Base-by-base conservation (phyloP, 2,329 filamentous ascomycete species). In the Gaeumannomyces tritici region DNA sequence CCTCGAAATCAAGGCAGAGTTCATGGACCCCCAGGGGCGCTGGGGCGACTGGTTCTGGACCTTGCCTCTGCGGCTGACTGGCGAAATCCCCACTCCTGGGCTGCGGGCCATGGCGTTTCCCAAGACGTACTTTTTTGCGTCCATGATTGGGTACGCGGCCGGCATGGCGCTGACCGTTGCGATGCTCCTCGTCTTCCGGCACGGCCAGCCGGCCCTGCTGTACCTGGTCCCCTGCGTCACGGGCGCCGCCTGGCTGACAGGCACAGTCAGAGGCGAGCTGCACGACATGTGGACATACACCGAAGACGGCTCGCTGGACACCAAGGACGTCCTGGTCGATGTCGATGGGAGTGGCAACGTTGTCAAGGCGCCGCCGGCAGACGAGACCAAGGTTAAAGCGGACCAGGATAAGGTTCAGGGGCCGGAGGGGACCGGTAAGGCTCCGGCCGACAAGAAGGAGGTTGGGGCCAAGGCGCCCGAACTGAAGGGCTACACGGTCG, bases 151-250 rank as follows among this genome's bases (percentile, higher is more conserved):
- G 0, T 99, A 98, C 73, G 69, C 89, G 0, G 59, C 87, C 4
- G 93, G 91, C 0, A 90, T 98, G 86, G 65, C 91, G 2, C 78
- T 81, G 2, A 97, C 93, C 0, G 75, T 97, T 24, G 77, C 82
- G 0, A 89, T 92, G 69, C 89, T 98, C 76, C 80, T 92, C 60
- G 76, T 91, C 12, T 95, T 86, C 70, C 82, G 88, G 58, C 91
- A 91, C 65, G 91, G 90, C 3, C 93, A 99, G 71, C 93, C 93
- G 0, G 93, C 95, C 9, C 80, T 99, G 35, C 78, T 99, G 18
- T 98, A 98, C 71, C 84, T 99, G 8, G 95, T 98, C 0, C 93
- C 93, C 0, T 88, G 90, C 0, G 91, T 98, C 0, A 76, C 97
- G 6, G 79, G 83, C 1, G 83, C 88, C 1, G 71, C 95, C 1